Conservation (phyloP, 306 rosid species). For the Malus sylvestris region DNA sequence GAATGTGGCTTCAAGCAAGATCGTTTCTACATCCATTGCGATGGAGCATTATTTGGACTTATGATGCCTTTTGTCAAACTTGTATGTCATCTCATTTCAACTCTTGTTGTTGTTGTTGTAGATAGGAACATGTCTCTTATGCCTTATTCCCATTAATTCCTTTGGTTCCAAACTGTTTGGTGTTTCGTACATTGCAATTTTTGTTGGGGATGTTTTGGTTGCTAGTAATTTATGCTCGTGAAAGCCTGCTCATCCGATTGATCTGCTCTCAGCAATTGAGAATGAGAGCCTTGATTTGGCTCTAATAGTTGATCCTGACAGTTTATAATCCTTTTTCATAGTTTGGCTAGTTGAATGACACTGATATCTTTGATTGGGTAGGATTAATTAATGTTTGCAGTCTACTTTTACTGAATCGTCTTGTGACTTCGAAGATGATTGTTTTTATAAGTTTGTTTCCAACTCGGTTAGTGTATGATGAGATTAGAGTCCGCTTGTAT, state of each 20-base stretch:
- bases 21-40: conserved; percentile 69
- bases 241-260: neutral
- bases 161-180: neutral
- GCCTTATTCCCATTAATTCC: neutral
- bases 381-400: neutral
- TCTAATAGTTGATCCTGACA: neutral
- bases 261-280: neutral
- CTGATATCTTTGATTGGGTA: neutral
- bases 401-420: neutral
- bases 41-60: conserved; percentile 58
- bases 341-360: neutral
- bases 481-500: neutral
- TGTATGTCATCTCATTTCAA: conserved; percentile 22
- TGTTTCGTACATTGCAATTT: neutral
- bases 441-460: neutral
- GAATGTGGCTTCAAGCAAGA: conserved; percentile 45
- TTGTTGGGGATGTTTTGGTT: neutral
- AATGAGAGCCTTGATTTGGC: neutral
- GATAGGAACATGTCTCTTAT: neutral
- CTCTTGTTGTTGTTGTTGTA: neutral
- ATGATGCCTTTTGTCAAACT: conserved; percentile 61
- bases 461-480: neutral
- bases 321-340: neutral
- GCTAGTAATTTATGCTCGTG: neutral
- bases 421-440: neutral